Base-by-base conservation (phyloP, 139 green algal species). In the Micractinium sp. region DNA sequence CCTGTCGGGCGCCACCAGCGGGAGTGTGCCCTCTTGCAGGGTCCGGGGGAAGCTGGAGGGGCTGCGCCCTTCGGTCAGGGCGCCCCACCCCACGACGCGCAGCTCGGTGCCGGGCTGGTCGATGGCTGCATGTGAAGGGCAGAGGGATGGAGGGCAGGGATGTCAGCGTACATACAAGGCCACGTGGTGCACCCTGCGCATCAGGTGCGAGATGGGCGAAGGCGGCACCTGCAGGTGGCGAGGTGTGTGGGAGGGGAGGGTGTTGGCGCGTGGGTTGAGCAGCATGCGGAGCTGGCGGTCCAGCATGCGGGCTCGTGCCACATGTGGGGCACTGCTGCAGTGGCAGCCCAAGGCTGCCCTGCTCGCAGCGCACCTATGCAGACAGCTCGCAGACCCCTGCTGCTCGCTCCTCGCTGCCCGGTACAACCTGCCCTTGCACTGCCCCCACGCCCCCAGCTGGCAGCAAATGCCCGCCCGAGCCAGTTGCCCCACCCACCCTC, bases 1-100 rank as follows among this genome's bases (percentile, higher is more conserved):
- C 77, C 36, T 20, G 23, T 25, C 23, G 9, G 41, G 41, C 41
- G 27, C 12, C 81, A 86, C 81, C 33, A 75, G 81, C 33, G 81
- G 56, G n/a, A 86, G 81, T 15, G 56, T 39, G 22, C 23, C 79
- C 79, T 85, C 79, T 29, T 60, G 41, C 79, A 85, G 79, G 14
- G 56, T 67, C 20, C 41, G 29, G 9, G 79, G 79, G 47, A 66
- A 85, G 47, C 20, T 76, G 56, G 60, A 16, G 12, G 35, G 20
- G 18, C 35, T 15, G 27, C 33, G 3, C 7, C 35, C 81, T 20
- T 75, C 56, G 13, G 14, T n/a, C 25, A 75, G 33, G 33, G 81
- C 81, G 19, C 81, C 81, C 56, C 56, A 86, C 16, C 81, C 81
- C n/a, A 86, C 81, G 23, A 86, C 56, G 19, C 56, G 35, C 81